These are phyloP conservation scores for Adansonia digitata DNA, from an alignment of 345 rosid genomes.

Conservation along the genomic window DNA sequence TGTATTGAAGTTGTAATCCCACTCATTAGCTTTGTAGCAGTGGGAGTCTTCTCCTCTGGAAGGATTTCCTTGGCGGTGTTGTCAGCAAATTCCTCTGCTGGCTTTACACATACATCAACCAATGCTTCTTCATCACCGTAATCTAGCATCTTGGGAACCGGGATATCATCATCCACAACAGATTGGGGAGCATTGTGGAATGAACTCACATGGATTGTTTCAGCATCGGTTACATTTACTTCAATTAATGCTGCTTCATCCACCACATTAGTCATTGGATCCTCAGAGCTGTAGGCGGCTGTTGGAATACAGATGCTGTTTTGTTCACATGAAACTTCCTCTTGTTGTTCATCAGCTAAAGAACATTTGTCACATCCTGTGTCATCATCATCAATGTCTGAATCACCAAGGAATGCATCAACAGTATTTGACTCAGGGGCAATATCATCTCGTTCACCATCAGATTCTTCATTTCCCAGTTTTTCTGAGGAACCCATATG, in stretches of 20 bases:
- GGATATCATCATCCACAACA: neutral
- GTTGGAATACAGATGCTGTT: neutral
- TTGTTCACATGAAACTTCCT: neutral
- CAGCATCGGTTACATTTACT: neutral
- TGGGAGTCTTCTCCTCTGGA: constrained; percentile 17
- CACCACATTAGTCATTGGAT: neutral
- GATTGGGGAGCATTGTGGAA: neutral
- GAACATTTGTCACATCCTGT: neutral
- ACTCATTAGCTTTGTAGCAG: no score
- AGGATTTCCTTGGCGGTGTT: no score
- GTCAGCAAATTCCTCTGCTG: constrained; percentile 19
- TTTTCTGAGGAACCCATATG: neutral
- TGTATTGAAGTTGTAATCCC: neutral
- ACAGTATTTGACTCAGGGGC: no score
- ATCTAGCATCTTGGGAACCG: neutral
- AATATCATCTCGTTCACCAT: neutral
- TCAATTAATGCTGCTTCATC: neutral
- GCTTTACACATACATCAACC: constrained; percentile 8
- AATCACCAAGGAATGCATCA: neutral
- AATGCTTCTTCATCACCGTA: neutral
- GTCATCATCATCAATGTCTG: neutral
- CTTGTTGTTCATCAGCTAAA: neutral
- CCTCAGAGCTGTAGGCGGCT: neutral
- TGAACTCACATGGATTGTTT: neutral
- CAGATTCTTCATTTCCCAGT: neutral